phyloP scores from a whole-genome alignment of 768 basidiomycete species.

The Hydnomerulius pinastri region DNA sequence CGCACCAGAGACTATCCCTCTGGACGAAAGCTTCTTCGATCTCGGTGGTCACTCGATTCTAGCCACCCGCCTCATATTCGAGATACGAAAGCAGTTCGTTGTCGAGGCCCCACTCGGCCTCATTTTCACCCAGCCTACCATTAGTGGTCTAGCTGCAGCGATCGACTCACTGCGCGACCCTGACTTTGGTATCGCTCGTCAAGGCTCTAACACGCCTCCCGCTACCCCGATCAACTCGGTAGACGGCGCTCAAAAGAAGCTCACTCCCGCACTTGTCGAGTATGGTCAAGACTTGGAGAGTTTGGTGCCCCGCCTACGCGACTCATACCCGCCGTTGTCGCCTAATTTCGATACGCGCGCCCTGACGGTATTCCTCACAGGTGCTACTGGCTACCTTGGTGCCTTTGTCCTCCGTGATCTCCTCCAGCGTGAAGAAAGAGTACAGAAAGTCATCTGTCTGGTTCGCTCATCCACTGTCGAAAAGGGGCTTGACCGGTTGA shows the following conservation, averaged over 20 bases:
- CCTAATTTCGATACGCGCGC: slow-evolving; percentile 52
- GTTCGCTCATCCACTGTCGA: slow-evolving; percentile 70
- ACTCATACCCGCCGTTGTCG: slow-evolving; percentile 63
- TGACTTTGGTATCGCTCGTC: slow-evolving; percentile 72
- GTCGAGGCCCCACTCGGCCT: slow-evolving; percentile 89
- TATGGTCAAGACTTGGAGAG: slow-evolving; percentile 80
- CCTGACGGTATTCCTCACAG: slow-evolving; percentile 90
- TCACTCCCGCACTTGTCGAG: slow-evolving; percentile 43
- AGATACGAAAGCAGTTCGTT: slow-evolving; percentile 90
- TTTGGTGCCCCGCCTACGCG: slow-evolving; percentile 57
- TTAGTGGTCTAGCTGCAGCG: slow-evolving; percentile 71
- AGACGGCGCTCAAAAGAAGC: slow-evolving; percentile 16
- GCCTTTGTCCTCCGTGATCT: slow-evolving; percentile 88
- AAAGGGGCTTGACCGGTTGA: slow-evolving; percentile 68
- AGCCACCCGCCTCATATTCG: slow-evolving; percentile 95
- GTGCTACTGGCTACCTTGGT: slow-evolving; percentile 96
- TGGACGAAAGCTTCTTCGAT: slow-evolving; percentile 97
- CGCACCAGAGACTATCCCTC: slow-evolving; percentile 72
- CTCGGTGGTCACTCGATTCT: slow-evolving; percentile 98
- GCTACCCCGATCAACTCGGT: slow-evolving; percentile 14
- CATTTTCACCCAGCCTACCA: slow-evolving; percentile 89
- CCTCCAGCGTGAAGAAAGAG: slow-evolving; percentile 57
- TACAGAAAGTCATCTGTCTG: slow-evolving; percentile 90
- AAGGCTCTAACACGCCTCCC: slow-evolving; percentile 22
- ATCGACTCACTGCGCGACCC: slow-evolving; percentile 75